Evolutionary conservation across 371 early-diverging fungal genomes (phyloP).

Genomic region (Actinomucor elegans): DNA sequence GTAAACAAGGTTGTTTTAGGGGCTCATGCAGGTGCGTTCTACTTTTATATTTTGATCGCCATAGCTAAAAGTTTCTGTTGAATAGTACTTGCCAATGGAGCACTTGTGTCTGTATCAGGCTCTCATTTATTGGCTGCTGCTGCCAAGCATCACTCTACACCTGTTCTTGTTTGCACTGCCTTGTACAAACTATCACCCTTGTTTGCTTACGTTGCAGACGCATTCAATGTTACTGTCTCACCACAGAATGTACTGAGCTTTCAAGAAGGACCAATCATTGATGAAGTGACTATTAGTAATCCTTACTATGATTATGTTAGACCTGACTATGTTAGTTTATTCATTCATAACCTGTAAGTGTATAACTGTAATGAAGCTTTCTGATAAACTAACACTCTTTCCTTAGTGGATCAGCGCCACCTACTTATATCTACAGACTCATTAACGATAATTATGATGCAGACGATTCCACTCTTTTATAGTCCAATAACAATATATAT

Average conservation of each 20-base stretch:
- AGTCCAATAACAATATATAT: background rate
- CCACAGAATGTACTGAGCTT: slow-evolving; percentile 83
- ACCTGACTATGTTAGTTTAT: slow-evolving; percentile 85
- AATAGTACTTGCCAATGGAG: slow-evolving; percentile 89
- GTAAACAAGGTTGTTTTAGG: slow-evolving; percentile 98
- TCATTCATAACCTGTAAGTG: slow-evolving; percentile 88
- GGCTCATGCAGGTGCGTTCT: slow-evolving; percentile 77
- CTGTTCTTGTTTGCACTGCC: slow-evolving; percentile 85
- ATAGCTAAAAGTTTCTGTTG: too few species aligned
- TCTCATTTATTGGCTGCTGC: slow-evolving; percentile 84
- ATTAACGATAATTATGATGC: slow-evolving; percentile 74
- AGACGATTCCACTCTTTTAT: slow-evolving; percentile 37
- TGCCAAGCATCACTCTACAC: slow-evolving; percentile 89
- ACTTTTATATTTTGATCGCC: too few species aligned
- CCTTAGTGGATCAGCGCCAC: slow-evolving; percentile 46
- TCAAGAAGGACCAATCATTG: slow-evolving; percentile 79
- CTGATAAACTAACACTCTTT: background rate
- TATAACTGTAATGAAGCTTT: background rate
- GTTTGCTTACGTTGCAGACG: slow-evolving; percentile 86
- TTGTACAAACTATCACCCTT: slow-evolving; percentile 84
- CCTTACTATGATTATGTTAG: slow-evolving; percentile 91
- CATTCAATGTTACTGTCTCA: slow-evolving; percentile 72
- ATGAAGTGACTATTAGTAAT: slow-evolving; percentile 76
- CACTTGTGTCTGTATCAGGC: slow-evolving; percentile 82
- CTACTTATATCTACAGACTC: slow-evolving; percentile 60